Evolutionary conservation across 495 filamentous ascomycete genomes (phyloP), one percentile per base, ranked within the genome.

Genomic region (Aspergillus asperescens): DNA sequence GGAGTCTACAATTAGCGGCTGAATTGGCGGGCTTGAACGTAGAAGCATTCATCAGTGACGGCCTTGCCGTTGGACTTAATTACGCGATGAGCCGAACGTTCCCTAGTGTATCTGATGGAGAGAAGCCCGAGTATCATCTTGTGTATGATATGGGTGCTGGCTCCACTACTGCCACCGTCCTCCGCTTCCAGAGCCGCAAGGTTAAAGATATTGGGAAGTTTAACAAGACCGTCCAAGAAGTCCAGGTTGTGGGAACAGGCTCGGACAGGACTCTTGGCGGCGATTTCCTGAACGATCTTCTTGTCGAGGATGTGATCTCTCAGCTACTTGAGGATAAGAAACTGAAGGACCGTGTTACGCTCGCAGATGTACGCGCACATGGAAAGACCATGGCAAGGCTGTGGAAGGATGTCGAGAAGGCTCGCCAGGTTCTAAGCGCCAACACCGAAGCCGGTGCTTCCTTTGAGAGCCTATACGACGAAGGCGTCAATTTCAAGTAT

Each of bases 121-220:
- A 83, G 58, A 91, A 89, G 74, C 88, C 93, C 3, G 93, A 99
- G 67, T 81, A 87, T 60, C 89, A 99, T 64, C 75, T 99, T 62
- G 81, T 99, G 15, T 97, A 90, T 59, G 94, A 99, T 60, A 96
- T 97, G 91, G 93, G 93, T 52, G 93, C 93, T 61, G 93, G 93
- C 7, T 95, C 89, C n/a, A 89, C 94, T 13, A 95, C 89, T 51
- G 93, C 92, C n/a, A 94, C 90, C 7, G 76, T 99, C 15, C 63
- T 99, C 64, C 86, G 81, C 59, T 95, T 97, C 74, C 91, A 95
- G 65, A 88, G 86, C 62, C 82, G 82, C 57, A 85, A 77, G 5
- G 87, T 97, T 41, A 99, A 96, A 75, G 90, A 96, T 62, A 72
- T 94, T 52, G 91, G 93, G 38, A 86, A 84, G 59, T 94, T 81